Evolutionary conservation across 257 asterid genomes (phyloP).

Genomic region (Solanum clarkiae): DNA sequence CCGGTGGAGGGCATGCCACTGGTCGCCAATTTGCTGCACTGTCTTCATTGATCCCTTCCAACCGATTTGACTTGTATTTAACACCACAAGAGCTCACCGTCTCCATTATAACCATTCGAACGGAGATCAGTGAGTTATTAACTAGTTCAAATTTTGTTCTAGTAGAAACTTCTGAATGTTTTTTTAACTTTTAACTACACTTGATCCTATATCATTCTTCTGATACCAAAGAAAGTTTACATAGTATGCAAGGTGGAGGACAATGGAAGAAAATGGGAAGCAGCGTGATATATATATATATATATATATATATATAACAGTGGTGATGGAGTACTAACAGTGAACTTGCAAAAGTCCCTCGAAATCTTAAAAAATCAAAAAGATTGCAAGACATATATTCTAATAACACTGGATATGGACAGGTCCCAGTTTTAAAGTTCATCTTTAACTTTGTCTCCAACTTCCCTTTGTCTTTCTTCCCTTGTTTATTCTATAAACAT

Average conservation of each 20-base stretch:
- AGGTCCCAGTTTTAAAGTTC: conserved; percentile 12
- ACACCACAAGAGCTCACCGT: conserved; percentile 12
- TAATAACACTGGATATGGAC: not conserved
- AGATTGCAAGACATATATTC: not conserved
- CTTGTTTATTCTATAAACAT: not conserved
- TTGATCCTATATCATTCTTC: not conserved
- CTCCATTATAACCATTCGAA: conserved; percentile 5
- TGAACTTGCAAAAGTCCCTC: not conserved
- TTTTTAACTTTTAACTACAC: not conserved
- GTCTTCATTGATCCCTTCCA: conserved; percentile 64
- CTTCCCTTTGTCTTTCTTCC: conserved; percentile 7
- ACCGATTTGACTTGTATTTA: conserved; percentile 28
- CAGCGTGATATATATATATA: not conserved
- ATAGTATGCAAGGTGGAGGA: not conserved
- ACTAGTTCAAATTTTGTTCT: not conserved
- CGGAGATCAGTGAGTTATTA: not conserved
- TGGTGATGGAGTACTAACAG: not conserved
- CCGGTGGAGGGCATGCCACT: conserved; percentile 51
- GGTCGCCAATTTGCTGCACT: conserved; percentile 33
- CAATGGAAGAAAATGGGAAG: not conserved
- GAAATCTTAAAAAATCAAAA: not conserved
- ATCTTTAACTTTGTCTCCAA: conserved; percentile 24
- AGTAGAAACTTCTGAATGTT: not conserved
- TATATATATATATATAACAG: not conserved
- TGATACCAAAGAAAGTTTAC: conserved; percentile 3